Conservation (phyloP, 805 yeast genomes). For the Maudiozyma turicensis region DNA sequence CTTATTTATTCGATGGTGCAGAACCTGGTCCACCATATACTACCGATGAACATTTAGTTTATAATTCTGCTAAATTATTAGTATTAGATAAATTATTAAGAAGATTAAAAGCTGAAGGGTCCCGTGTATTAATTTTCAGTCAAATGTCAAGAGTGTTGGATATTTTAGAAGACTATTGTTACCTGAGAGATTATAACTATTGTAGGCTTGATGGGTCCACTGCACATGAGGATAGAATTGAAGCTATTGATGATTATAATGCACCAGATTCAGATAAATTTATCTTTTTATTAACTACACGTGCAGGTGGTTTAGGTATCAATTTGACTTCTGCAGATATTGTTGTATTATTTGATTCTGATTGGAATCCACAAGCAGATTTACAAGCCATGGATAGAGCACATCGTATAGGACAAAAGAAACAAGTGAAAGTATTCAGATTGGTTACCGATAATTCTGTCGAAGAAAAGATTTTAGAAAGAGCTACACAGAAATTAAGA, state of each 20-base stretch:
- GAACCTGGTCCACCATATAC: constrained; percentile 87
- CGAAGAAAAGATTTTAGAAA: constrained; percentile 71
- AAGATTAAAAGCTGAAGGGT: constrained; percentile 56
- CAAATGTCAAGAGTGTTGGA: constrained; percentile 80
- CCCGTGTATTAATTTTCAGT: constrained; percentile 68
- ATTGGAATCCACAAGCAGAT: constrained; percentile 88
- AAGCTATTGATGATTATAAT: constrained; percentile 70
- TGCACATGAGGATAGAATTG: constrained; percentile 65
- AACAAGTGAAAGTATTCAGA: constrained; percentile 72
- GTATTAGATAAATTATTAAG: constrained; percentile 59
- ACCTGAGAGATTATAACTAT: constrained; percentile 56
- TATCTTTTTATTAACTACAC: constrained; percentile 65
- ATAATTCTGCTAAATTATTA: constrained; percentile 60
- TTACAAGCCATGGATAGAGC: constrained; percentile 87
- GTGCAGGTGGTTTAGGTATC: constrained; percentile 88
- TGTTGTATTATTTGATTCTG: constrained; percentile 68
- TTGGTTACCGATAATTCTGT: constrained; percentile 74
- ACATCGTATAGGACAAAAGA: constrained; percentile 79
- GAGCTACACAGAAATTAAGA: constrained; percentile 73
- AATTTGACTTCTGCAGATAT: constrained; percentile 74
- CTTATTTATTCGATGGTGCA: constrained; percentile 77
- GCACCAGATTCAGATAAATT: constrained; percentile 65
- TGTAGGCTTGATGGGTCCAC: constrained; percentile 82
- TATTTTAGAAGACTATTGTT: constrained; percentile 70
- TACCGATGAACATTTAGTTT: constrained; percentile 74